Evolutionary conservation across 805 yeast species (phyloP).

Genomic region (Debaryomyces tyrocola): DNA sequence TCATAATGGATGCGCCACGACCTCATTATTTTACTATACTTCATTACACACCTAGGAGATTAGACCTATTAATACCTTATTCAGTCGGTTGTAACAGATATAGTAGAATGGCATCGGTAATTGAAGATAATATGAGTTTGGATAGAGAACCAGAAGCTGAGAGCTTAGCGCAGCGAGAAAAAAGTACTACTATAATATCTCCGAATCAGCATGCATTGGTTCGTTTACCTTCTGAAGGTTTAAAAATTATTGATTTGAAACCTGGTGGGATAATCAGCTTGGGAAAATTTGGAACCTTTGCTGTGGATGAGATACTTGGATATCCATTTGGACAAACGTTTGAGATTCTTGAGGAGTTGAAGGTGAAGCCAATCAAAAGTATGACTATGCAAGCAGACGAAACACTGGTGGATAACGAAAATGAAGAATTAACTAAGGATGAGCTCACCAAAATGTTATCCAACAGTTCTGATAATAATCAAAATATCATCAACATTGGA

Average conservation of each 20-base stretch:
- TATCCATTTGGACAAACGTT: constrained; percentile 86
- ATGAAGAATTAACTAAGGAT: constrained; percentile 38
- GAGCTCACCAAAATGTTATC: constrained; percentile 36
- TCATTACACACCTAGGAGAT: too few relatives aligned
- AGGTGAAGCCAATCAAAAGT: constrained; percentile 50
- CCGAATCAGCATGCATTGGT: constrained; percentile 60
- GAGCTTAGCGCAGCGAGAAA: constrained; percentile 2
- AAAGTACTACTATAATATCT: constrained; percentile 34
- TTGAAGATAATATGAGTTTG: too few relatives aligned
- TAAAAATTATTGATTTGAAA: constrained; percentile 68
- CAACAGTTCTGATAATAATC: constrained; percentile 59
- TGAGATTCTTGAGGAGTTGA: constrained; percentile 65
- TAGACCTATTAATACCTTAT: too few relatives aligned
- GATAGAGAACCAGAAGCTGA: too few relatives aligned
- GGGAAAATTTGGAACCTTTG: constrained; percentile 91
- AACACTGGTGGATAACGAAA: constrained; percentile 33
- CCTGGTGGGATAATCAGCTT: constrained; percentile 62
- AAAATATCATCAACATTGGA: constrained; percentile 66
- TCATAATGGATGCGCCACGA: constrained; percentile 7
- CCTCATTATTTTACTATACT: constrained; percentile 1
- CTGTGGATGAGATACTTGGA: constrained; percentile 73
- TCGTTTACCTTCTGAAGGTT: constrained; percentile 77
- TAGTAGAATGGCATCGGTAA: too few relatives aligned
- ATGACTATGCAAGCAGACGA: constrained; percentile 29
- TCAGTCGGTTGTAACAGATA: too few relatives aligned